phyloP scores from a whole-genome alignment of 1,139 yeast genomes.

The Meyerozyma athensensis region DNA sequence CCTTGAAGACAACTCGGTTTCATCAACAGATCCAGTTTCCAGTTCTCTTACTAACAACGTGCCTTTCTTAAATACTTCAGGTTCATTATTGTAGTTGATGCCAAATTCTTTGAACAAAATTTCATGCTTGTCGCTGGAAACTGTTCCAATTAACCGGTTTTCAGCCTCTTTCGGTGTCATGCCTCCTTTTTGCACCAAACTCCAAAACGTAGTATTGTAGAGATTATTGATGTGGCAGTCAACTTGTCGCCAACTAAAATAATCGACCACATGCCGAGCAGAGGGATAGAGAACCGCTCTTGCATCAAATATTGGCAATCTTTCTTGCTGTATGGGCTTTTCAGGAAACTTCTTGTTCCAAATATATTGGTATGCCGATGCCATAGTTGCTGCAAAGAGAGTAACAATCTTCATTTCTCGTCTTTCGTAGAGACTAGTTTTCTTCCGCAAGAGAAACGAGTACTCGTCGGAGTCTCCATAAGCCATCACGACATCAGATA shows the following conservation, averaged over 20 bases:
- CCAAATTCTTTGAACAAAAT: constrained; percentile 72
- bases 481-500: constrained; percentile 74
- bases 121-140: constrained; percentile 83
- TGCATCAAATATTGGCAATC: constrained; percentile 85
- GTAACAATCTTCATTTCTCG: constrained; percentile 76
- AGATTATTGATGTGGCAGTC: constrained; percentile 95
- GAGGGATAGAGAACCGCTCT: constrained; percentile 86
- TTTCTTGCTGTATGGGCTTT: constrained; percentile 27
- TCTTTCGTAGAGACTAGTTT: constrained; percentile 69
- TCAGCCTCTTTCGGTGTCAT: constrained; percentile 77
- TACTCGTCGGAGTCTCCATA: constrained; percentile 97
- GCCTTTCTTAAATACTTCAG: constrained; percentile 84
- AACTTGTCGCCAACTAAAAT: constrained; percentile 92
- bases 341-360: constrained; percentile 65
- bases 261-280: constrained; percentile 58
- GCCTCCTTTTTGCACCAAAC: constrained; percentile 66
- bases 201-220: constrained; percentile 93
- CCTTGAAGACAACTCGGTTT: constrained; percentile 28
- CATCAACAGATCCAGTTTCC: constrained; percentile 11
- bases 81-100: constrained; percentile 86
- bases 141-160: constrained; percentile 62
- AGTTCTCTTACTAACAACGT: constrained; percentile 62
- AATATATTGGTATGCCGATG: constrained; percentile 63
- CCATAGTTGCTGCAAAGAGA: constrained; percentile 76
- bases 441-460: constrained; percentile 65